A percentile compares a stretch with the other conserved stretches of the same genome.
These are phyloP conservation scores for Phytophthora nicotianae DNA, from an alignment of 352 stramenopile species.

Conservation along the genomic window DNA sequence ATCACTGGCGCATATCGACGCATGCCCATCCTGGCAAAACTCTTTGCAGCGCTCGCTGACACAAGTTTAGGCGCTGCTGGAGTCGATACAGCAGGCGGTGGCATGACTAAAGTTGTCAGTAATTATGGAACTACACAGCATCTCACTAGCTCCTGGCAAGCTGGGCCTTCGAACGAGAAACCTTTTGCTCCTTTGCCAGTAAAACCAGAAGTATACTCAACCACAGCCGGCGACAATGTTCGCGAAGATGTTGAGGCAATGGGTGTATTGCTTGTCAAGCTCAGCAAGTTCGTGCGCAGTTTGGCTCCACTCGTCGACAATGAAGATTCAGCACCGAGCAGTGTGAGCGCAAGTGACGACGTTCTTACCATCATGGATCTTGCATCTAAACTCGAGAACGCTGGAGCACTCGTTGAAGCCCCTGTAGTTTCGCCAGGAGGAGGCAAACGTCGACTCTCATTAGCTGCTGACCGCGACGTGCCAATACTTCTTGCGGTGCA, in stretches of 20 bases:
- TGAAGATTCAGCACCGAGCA: conserved; percentile 10
- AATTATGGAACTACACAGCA: conserved; percentile 16
- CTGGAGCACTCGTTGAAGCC: conserved; percentile 15
- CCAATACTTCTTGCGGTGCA: conserved; percentile 48
- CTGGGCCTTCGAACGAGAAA: conserved; percentile 12
- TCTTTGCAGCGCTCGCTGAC: conserved; percentile 47
- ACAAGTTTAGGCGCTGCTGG: conserved; percentile 51
- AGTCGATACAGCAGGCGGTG: conserved; percentile 26
- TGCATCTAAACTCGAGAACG: conserved; percentile 55
- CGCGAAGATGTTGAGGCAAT: conserved; percentile 48
- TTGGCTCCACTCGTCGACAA: conserved; percentile 51
- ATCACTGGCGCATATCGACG: conserved; percentile 58
- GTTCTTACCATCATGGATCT: conserved; percentile 58
- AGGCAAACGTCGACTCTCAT: conserved; percentile 31
- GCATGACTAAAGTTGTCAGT: conserved; percentile 18
- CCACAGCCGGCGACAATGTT: conserved; percentile 8
- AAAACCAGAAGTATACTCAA: neutral
- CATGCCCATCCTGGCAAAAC: conserved; percentile 44
- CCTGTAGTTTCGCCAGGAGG: conserved; percentile 2
- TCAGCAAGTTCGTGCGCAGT: conserved; percentile 66
- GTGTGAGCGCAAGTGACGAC: conserved; percentile 32
- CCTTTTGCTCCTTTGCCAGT: conserved; percentile 2
- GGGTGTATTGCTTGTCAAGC: conserved; percentile 50
- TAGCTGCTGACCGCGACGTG: conserved; percentile 37
- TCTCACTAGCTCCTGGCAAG: conserved; percentile 20